phyloP scores from a whole-genome alignment of 768 basidiomycete species.

The Boletus reticuloceps region DNA sequence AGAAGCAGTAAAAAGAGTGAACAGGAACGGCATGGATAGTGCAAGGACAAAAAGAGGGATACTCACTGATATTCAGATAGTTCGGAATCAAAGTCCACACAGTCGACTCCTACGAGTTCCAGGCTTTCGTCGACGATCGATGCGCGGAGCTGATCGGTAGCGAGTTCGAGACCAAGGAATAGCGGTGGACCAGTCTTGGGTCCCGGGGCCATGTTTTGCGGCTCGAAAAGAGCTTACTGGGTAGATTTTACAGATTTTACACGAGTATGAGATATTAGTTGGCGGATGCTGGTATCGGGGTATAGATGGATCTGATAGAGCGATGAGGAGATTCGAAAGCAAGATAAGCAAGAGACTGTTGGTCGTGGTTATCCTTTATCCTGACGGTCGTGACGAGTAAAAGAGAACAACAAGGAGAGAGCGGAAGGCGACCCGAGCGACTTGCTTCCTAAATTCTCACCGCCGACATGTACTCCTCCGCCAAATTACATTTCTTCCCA shows the following conservation, averaged over 20 bases:
- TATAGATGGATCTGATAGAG: conserved; percentile 15
- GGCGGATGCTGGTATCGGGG: conserved; percentile 29
- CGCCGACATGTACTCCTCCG: conserved; percentile 10
- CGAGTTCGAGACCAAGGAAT: conserved; percentile 85
- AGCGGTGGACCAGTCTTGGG: conserved; percentile 47
- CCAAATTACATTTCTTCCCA: conserved; percentile 27
- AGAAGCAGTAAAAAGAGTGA: background rate
- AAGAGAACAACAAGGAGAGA: conserved; percentile 10
- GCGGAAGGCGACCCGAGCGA: conserved; percentile 11
- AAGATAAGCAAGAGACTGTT: conserved; percentile 3
- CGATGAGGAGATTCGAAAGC: conserved; percentile 11
- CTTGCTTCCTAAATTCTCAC: conserved; percentile 16
- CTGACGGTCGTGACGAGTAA: conserved; percentile 26
- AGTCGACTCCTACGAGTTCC: conserved; percentile 79
- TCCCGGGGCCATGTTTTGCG: conserved; percentile 30
- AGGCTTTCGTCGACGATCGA: conserved; percentile 81
- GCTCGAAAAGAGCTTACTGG: conserved; percentile 2
- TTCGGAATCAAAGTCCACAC: conserved; percentile 80
- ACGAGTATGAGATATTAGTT: conserved; percentile 13
- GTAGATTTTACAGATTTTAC: conserved; percentile 4
- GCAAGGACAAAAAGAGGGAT: background rate
- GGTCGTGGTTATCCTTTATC: conserved; percentile 16
- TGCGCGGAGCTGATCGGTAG: conserved; percentile 80
- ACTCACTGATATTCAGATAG: conserved; percentile 80
- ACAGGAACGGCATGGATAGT: background rate